A percentile compares a stretch with the other conserved stretches of the same genome.
Conservation (phyloP, 345 rosid genomes). For the Rubroshorea leprosula region DNA sequence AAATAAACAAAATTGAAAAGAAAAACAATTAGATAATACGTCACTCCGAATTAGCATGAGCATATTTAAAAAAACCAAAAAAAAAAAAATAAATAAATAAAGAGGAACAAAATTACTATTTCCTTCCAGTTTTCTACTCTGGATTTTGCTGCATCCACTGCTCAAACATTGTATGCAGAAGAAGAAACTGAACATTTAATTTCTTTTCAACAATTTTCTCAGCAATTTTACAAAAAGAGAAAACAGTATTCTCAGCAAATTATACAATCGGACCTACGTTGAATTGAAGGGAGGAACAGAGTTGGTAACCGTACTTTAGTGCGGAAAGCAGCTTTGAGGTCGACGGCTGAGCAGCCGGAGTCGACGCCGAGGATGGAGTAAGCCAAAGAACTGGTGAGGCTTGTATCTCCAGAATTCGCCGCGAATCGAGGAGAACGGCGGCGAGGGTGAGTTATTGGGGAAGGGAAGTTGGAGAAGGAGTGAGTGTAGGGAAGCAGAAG, state of each 20-base stretch:
- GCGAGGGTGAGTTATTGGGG: conserved; percentile 17
- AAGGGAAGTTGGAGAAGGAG: conserved; percentile 21
- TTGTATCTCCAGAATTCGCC: conserved; percentile 33
- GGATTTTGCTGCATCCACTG: too few relatives aligned
- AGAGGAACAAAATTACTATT: not conserved
- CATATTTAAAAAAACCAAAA: too few relatives aligned
- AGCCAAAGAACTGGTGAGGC: conserved; percentile 51
- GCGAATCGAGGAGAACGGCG: conserved; percentile 25
- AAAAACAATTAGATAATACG: not conserved
- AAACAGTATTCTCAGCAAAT: not conserved
- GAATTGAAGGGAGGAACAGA: not conserved
- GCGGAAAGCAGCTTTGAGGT: conserved; percentile 85
- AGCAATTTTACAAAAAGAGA: not conserved
- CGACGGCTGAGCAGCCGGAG: conserved; percentile 60
- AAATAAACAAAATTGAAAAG: conserved; percentile 5
- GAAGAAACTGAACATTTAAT: not conserved
- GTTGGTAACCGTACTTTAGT: conserved; percentile 41
- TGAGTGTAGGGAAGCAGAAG: conserved; percentile 10
- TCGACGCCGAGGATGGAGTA: conserved; percentile 65
- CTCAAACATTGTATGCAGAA: too few relatives aligned
- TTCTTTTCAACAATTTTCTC: too few relatives aligned
- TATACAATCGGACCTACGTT: not conserved
- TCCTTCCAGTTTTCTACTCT: too few relatives aligned
- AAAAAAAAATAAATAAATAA: too few relatives aligned
- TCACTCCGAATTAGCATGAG: too few relatives aligned